Base-by-base conservation (phyloP, 1,284 basidiomycete genomes). In the Cystobasidium sp. region DNA sequence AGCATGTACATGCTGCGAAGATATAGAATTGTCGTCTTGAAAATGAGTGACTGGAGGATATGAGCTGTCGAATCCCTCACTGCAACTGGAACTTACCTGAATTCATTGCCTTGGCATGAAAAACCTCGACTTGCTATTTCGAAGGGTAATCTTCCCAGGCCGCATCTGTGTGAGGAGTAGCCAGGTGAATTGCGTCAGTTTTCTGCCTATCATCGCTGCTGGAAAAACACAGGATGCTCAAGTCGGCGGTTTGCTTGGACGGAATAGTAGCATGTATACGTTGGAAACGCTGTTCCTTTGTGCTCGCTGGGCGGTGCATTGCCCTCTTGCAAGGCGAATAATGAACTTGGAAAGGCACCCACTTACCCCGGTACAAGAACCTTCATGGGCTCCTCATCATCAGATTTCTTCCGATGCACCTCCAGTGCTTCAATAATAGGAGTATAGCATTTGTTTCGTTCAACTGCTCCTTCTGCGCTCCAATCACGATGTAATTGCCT, bases 1-100 rank as follows among this genome's bases (percentile, higher is more conserved):
- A 74, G 70, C 75, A 76, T 76, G 66, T 68, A 76, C 37, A 76
- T 37, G 66, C 70, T 73, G 16, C n/a, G n/a, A n/a, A n/a, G n/a
- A n/a, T n/a, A n/a, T n/a, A n/a, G n/a, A n/a, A n/a, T n/a, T n/a
- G n/a, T n/a, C n/a, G n/a, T n/a, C n/a, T n/a, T n/a, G n/a, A n/a
- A n/a, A n/a, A n/a, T n/a, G n/a, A n/a, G n/a, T n/a, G n/a, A n/a
- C n/a, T n/a, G n/a, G n/a, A 49, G 20, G 44, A 39, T 39, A 41
- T 37, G 20, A 31, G n/a, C 31, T 44, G 14, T n/a, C 7, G 10
- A n/a, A n/a, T n/a, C n/a, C n/a, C n/a, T 62, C 37, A 14, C 9
- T 14, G 22, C 6, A 22, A 56, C 18, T 6, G 12, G 16, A 20
- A 41, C 59, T 52, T 24, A 64, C 69, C 62, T 66, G 62, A 74